Evolutionary conservation across 148 eudicot species (phyloP), one percentile per base, ranked within the genome.

Genomic region (Chenopodium quinoa): DNA sequence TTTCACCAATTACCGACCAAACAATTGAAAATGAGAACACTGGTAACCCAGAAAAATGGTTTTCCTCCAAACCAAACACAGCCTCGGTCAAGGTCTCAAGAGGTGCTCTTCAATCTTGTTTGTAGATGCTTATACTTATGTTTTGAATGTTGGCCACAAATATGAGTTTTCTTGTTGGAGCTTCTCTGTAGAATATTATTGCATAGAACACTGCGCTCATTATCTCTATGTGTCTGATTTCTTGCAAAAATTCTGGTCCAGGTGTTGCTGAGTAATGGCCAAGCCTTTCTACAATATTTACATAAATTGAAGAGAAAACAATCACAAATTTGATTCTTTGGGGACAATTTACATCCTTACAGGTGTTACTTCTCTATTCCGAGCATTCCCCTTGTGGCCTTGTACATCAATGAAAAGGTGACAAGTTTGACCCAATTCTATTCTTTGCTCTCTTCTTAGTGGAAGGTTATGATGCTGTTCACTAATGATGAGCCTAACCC

Each of bases 391-490:
- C 63, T 63, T 27, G 27, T 27, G 27, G 27, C 27, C 27, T 27
- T 78, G 81, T 80, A 76, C 75, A 80, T 80, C 37, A 32, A 58
- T 44, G 76, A 50, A 44, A 34, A 81, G 83, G 79, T 68, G 73
- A 62, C 52, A 6, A 72, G 40, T 50, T 48, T 71, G 31, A 64
- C 11, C 27, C 74, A 56, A 16, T 79, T 73, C 63, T 1, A 75
- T 40, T 79, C 25, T 34, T 50, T 67, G 66, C 23, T 79, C 52
- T 79, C 56, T 17, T 32, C 50, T 80, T 80, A 62, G 77, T 60
- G 71, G 58, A 52, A 75, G 73, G 64, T 52, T 72, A 68, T 69
- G 22, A 46, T 78, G 32, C 54, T 12, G 54, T 47, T 74, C 34
- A 14, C 78, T 46, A 62, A 1, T 46, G 65, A 46, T 75, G 58